Base-by-base conservation (phyloP, 768 basidiomycete genomes). In the Auricularia auricula-judae region DNA sequence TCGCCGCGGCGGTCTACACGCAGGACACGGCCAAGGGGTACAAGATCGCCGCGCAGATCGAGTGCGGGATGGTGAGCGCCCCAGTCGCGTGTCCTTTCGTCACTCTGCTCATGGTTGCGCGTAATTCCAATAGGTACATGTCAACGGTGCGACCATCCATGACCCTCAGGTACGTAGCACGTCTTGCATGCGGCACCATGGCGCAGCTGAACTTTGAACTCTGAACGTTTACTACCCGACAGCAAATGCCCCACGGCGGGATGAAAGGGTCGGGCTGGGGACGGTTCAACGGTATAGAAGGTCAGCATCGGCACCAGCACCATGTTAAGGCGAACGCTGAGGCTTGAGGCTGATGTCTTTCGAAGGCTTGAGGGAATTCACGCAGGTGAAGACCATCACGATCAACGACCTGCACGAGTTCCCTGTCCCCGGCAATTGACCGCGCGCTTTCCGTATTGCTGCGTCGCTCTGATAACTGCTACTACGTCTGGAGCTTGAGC, bases 231-330 rank as follows among this genome's bases (percentile, higher is more conserved):
- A 29, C 29, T 3, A 29, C 2, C 2, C 2, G 2, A n/a, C 68
- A 71, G n/a, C 64, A 65, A 56, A 64, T 76, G 61, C 74, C 73
- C 14, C 72, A 72, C 65, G 73, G 74, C 34, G 73, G 71, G 23
- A 66, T 68, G 51, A 73, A 73, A 62, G 68, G 67, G 2, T 70
- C 68, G 61, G 74, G 75, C 0, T 74, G 69, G 64, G 76, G 75
- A 0, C 63, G 72, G 7, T 77, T 75, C 66, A 75, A 76, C 68
- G 74, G 74, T 2, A 44, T 66, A 34, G 72, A 72, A 12, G 72
- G 70, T 34, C 47, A 7, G 56, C 4, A 10, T 33, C 34, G 1
- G 18, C n/a, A 54, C 8, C 29, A 29, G 29, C 29, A n/a, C 18
- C 8, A 12, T 54, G 53, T n/a, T 18, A 54, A 18, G n/a, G 53